Conservation (phyloP, 805 yeast species). For the Clavispora phyllophila region DNA sequence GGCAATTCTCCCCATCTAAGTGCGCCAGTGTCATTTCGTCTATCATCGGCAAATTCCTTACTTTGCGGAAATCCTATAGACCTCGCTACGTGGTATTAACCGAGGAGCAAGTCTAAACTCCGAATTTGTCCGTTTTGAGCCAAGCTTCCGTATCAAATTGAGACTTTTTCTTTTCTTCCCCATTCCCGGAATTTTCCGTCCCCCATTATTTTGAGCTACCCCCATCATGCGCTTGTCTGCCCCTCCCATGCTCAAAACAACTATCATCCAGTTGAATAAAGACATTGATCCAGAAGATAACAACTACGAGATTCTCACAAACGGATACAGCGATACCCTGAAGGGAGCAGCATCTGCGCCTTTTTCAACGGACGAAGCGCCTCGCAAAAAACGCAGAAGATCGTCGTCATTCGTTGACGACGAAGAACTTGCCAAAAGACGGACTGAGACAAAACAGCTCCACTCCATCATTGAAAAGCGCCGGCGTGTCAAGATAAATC, state of each 20-base stretch:
- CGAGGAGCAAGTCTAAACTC: too few species aligned
- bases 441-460: conserved; percentile 39
- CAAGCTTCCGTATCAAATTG: too few species aligned
- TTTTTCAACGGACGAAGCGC: conserved; percentile 6
- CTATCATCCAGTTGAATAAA: conserved; percentile 40
- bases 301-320: conserved; percentile 39
- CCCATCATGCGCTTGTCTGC: conserved; percentile 21
- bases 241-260: conserved; percentile 41
- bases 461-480: conserved; percentile 80
- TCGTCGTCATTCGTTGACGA: conserved; percentile 34
- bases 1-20: neutral
- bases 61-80: too few species aligned
- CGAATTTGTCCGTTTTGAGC: too few species aligned
- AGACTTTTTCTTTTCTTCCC: too few species aligned
- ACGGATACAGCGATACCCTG: conserved; percentile 21
- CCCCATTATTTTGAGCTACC: too few species aligned
- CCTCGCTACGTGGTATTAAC: too few species aligned
- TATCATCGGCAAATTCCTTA: too few species aligned
- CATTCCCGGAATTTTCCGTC: too few species aligned
- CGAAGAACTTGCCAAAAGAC: conserved; percentile 37
- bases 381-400: conserved; percentile 36
- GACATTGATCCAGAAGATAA: conserved; percentile 38
- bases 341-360: neutral
- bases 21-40: too few species aligned
- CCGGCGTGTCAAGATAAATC: conserved; percentile 70